Percentiles rank a stretch among this genome's conserved stretches.
Evolutionary conservation across 371 early-diverging fungal species (phyloP).

Genomic region (Syncephalastrum monosporum): DNA sequence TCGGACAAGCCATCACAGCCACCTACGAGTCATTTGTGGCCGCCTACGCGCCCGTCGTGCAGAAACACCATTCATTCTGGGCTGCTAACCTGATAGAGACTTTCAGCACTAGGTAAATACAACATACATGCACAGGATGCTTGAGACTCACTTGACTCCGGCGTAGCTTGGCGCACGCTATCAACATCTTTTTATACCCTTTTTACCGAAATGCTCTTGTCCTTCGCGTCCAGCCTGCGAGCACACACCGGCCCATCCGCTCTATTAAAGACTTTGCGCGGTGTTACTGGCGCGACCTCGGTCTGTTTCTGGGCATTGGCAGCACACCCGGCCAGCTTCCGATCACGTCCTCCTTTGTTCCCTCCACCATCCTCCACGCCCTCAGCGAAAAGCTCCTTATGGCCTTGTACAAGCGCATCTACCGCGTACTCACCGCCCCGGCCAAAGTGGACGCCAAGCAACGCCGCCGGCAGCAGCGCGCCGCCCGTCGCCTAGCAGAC

Average conservation of each 20-base stretch:
- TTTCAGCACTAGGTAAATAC: not conserved
- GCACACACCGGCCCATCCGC: constrained; percentile 11
- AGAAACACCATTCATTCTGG: constrained; percentile 12
- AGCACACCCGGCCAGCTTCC: constrained; percentile 22
- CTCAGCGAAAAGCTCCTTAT: constrained; percentile 51
- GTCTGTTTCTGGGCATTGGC: constrained; percentile 31
- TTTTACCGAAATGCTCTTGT: constrained; percentile 55
- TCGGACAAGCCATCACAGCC: constrained; percentile 54
- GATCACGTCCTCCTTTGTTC: constrained; percentile 44
- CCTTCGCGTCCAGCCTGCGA: constrained; percentile 48
- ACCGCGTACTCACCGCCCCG: constrained; percentile 9
- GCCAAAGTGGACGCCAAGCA: constrained; percentile 15
- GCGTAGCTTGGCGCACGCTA: constrained; percentile 24
- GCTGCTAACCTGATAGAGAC: not conserved
- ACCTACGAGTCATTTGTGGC: constrained; percentile 49
- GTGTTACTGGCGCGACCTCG: constrained; percentile 44
- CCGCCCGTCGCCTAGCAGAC: not conserved
- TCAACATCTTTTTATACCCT: constrained; percentile 55
- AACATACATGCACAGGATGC: no score
- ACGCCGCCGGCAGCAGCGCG: constrained; percentile 13
- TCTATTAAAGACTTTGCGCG: constrained; percentile 29
- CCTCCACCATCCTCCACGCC: constrained; percentile 50
- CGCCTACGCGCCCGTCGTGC: constrained; percentile 26
- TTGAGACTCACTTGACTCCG: no score
- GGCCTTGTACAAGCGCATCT: constrained; percentile 45